Evolutionary conservation across 2,329 filamentous ascomycete species (phyloP).

Genomic region (Arthroderma sp.): DNA sequence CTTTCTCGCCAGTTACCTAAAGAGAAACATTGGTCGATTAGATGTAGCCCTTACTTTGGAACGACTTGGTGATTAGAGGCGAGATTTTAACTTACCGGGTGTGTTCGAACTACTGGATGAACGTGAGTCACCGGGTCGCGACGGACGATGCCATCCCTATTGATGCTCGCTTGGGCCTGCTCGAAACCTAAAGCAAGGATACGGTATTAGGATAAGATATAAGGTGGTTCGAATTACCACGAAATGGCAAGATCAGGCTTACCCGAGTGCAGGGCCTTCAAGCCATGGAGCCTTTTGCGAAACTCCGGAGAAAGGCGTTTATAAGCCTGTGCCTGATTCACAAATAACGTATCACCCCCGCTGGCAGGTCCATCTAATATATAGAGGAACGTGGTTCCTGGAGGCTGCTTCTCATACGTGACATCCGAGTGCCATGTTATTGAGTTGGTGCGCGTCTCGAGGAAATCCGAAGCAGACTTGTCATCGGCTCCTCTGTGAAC

Average conservation of each 20-base stretch:
- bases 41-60: neutral
- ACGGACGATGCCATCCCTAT: slow-evolving; percentile 55
- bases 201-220: neutral
- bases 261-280: slow-evolving; percentile 70
- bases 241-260: slow-evolving; percentile 12
- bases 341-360: slow-evolving; percentile 77
- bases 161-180: slow-evolving; percentile 58
- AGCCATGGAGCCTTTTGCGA: slow-evolving; percentile 63
- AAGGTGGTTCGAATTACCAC: neutral
- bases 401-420: slow-evolving; percentile 76
- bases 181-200: slow-evolving; percentile 35
- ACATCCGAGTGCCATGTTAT: slow-evolving; percentile 86
- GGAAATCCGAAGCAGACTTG: slow-evolving; percentile 47
- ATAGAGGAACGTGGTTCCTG: slow-evolving; percentile 81
- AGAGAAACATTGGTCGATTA: neutral
- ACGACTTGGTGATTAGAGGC: neutral
- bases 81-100: slow-evolving; percentile 39
- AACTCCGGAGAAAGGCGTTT: slow-evolving; percentile 66
- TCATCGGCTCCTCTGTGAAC: slow-evolving; percentile 61
- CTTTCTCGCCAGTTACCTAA: slow-evolving; percentile 61
- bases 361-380: slow-evolving; percentile 67
- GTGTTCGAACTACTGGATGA: slow-evolving; percentile 68
- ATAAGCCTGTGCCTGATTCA: slow-evolving; percentile 68
- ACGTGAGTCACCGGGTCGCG: slow-evolving; percentile 61
- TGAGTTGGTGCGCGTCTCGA: slow-evolving; percentile 58